phyloP scores from a whole-genome alignment of 768 basidiomycete species.

The Serendipita sp. region DNA sequence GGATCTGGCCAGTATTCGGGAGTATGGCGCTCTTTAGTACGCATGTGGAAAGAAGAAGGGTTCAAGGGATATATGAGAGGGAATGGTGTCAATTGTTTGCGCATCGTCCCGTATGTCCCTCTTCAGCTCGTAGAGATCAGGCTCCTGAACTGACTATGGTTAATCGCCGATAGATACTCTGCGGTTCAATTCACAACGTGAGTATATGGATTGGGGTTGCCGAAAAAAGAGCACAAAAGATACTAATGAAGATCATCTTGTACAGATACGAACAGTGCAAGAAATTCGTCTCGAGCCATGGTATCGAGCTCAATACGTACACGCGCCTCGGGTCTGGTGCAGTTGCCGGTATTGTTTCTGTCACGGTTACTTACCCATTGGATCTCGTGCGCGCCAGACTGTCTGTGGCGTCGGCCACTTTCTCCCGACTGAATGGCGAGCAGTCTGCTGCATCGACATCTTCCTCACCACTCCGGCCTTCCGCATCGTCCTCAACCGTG shows the following conservation, averaged over 20 bases:
- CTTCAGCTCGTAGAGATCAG: background rate
- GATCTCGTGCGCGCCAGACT: slow-evolving; percentile 86
- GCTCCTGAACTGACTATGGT: background rate
- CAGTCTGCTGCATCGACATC: slow-evolving; percentile 17
- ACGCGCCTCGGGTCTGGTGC: slow-evolving; percentile 75
- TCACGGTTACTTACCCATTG: slow-evolving; percentile 82
- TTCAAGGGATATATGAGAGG: slow-evolving; percentile 88
- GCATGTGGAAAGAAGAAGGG: slow-evolving; percentile 92
- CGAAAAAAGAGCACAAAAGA: too few species aligned
- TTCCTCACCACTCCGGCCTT: slow-evolving; percentile 21
- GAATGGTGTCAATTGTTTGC: slow-evolving; percentile 77
- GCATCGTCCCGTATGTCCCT: slow-evolving; percentile 69
- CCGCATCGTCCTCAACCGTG: slow-evolving; percentile 40
- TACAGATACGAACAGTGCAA: slow-evolving; percentile 80
- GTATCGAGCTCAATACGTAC: slow-evolving; percentile 61
- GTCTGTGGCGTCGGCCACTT: slow-evolving; percentile 83
- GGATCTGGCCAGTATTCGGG: slow-evolving; percentile 53
- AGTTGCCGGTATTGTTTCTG: slow-evolving; percentile 84
- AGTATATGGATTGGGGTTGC: slow-evolving; percentile 4
- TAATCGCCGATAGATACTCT: slow-evolving; percentile 11
- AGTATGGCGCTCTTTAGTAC: slow-evolving; percentile 63
- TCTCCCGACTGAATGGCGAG: slow-evolving; percentile 16
- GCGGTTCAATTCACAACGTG: slow-evolving; percentile 26
- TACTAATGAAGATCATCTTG: background rate
- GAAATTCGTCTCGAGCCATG: slow-evolving; percentile 32